Percentiles rank a stretch among this genome's conserved stretches.
phyloP scores from a whole-genome alignment of 805 yeast genomes.

The Debaryomyces castellii region DNA sequence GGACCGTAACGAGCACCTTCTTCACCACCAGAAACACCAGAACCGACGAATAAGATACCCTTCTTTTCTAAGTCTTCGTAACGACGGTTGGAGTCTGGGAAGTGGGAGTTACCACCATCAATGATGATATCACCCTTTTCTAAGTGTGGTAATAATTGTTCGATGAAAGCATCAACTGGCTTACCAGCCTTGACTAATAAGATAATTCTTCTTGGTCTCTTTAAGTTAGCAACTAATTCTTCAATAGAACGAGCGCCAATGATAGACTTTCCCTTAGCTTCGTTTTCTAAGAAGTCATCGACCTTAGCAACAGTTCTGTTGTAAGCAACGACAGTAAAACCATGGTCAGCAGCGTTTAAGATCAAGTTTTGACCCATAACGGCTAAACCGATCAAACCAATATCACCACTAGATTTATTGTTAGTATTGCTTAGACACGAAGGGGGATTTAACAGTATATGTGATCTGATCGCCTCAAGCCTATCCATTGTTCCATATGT shows the following conservation, averaged over 20 bases:
- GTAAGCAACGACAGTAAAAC: constrained; percentile 96
- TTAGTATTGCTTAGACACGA: constrained; percentile 21
- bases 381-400: constrained; percentile 99
- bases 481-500: not conserved
- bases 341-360: constrained; percentile 97
- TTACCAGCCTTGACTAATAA: constrained; percentile 94
- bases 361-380: constrained; percentile 99
- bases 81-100: constrained; percentile 98
- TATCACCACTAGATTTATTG: constrained; percentile 67
- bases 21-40: constrained; percentile 99
- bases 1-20: constrained; percentile 99
- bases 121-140: constrained; percentile 98
- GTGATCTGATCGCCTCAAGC: constrained; percentile 4
- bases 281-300: constrained; percentile 88
- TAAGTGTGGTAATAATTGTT: constrained; percentile 83
- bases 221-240: constrained; percentile 83
- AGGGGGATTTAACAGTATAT: not conserved
- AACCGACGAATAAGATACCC: constrained; percentile 93
- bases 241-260: constrained; percentile 92
- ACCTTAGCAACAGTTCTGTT: constrained; percentile 97
- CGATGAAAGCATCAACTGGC: constrained; percentile 90
- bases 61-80: constrained; percentile 78
- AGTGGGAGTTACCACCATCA: constrained; percentile 99
- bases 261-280: constrained; percentile 96
- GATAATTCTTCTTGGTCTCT: constrained; percentile 96